Conservation (phyloP, 768 basidiomycete genomes). For the Pulveroboletus sp. region DNA sequence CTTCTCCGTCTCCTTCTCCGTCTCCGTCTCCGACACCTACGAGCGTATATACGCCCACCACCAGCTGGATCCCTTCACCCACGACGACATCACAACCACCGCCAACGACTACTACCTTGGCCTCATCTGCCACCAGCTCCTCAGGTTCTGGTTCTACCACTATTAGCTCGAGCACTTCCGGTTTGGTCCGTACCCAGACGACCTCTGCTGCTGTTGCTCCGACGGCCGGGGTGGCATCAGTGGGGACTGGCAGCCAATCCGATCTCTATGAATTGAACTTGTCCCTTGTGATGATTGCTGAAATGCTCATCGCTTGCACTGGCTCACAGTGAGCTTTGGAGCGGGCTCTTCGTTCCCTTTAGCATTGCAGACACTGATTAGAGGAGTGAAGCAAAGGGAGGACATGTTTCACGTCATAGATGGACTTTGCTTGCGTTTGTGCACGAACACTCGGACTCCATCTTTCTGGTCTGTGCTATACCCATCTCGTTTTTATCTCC, state of each 20-base stretch:
- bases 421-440: conserved; percentile 13
- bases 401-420: conserved; percentile 16
- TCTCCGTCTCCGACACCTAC: conserved; percentile 15
- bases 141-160: conserved; percentile 7
- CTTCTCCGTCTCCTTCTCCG: background rate
- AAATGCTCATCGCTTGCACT: conserved; percentile 14
- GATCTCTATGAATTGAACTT: conserved; percentile 13
- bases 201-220: conserved; percentile 11
- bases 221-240: conserved; percentile 11
- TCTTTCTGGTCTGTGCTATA: conserved; percentile 21
- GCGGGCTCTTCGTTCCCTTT: conserved; percentile 7
- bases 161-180: conserved; percentile 18
- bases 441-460: conserved; percentile 15
- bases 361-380: background rate
- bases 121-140: conserved; percentile 11
- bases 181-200: conserved; percentile 18
- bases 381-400: conserved; percentile 14
- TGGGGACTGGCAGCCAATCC: conserved; percentile 2
- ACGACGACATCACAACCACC: conserved; percentile 23
- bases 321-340: conserved; percentile 3
- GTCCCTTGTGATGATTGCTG: conserved; percentile 17
- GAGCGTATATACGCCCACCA: conserved; percentile 9
- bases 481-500: conserved; percentile 22
- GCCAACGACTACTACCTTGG: conserved; percentile 20
- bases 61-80: conserved; percentile 20